Evolutionary conservation across 202 grass and related monocot species (phyloP), one percentile per base, ranked within the genome.

Genomic region (Bolboschoenoplectus hybrid): DNA sequence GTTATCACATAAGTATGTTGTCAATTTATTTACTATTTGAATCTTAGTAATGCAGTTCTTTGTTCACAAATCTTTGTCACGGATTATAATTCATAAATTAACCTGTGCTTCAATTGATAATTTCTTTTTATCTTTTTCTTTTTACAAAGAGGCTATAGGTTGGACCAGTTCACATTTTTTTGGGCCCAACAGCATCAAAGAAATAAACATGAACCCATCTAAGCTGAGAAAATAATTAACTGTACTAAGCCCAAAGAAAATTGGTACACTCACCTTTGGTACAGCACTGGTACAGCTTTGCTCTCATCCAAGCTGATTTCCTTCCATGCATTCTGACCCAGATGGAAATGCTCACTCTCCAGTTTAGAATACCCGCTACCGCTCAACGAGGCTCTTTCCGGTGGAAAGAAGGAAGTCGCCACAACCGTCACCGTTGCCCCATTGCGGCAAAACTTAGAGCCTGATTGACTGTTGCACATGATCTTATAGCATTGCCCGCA

Each of bases 401-500:
- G 19, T 38, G 43, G 84, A 53, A 75, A 86, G n/a, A 86, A 86
- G 39, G 70, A 77, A 19, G 84, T 80, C 0, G 84, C 55, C 40
- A 66, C 71, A 13, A 86, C 72, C 7, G 39, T 80, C 45, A 66
- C 45, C 0, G 56, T 44, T 3, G 68, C 65, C 7, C 70, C 84
- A 0, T 86, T 3, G 2, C 17, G 52, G 43, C 84, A 86, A 47
- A 13, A 63, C 43, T 51, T 75, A 4, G 7, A 86, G 16, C 70
- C 55, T 2, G 65, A 77, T 58, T 63, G 43, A 9, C 12, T 34
- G 19, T 86, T 73, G 41, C 84, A 86, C 2, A 4, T 86, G 70
- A 86, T 86, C 10, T 50, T 86, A 39, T 65, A 80, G n/a, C 84
- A 86, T 41, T 86, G 71, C 20, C 84, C 84, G n/a, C 84, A 86